Percentiles rank a stretch among this genome's conserved stretches.
Evolutionary conservation across 768 basidiomycete species (phyloP).

Genomic region (Boletus pseudo-olivaceus): DNA sequence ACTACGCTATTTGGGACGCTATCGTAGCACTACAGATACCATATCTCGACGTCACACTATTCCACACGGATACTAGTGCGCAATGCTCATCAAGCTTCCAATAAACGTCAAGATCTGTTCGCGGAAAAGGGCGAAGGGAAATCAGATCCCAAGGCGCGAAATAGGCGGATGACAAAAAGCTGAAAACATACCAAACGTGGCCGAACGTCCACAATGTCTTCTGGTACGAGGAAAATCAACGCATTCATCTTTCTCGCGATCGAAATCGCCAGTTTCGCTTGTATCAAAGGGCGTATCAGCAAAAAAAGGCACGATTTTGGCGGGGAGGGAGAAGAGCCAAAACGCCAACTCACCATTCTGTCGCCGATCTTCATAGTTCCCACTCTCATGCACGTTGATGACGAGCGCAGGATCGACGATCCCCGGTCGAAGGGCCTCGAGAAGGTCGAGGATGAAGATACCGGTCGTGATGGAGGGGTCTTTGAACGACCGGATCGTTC

Average conservation of each 20-base stretch:
- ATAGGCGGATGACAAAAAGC: neutral
- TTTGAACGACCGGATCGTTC: constrained; percentile 87
- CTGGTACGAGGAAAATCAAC: constrained; percentile 93
- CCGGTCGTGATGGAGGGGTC: constrained; percentile 87
- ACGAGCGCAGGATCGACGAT: constrained; percentile 91
- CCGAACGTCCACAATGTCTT: constrained; percentile 94
- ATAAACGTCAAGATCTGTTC: constrained; percentile 90
- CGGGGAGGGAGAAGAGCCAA: neutral
- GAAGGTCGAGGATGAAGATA: constrained; percentile 88
- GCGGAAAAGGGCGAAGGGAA: neutral
- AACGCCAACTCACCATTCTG: constrained; percentile 71
- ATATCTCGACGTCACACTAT: neutral
- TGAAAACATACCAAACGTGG: constrained; percentile 69
- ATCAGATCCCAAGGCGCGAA: neutral
- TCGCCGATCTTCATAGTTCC: constrained; percentile 82
- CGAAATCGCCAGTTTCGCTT: constrained; percentile 98
- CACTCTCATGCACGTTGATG: constrained; percentile 51
- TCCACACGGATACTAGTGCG: constrained; percentile 21
- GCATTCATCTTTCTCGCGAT: constrained; percentile 98
- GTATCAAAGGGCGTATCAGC: neutral
- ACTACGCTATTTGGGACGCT: neutral
- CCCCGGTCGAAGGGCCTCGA: constrained; percentile 88
- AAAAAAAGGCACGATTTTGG: too few species aligned
- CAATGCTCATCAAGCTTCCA: constrained; percentile 84
- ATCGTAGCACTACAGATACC: neutral